These are phyloP conservation scores for Euphorbia peplus DNA, from an alignment of 345 rosid species.

Conservation along the genomic window DNA sequence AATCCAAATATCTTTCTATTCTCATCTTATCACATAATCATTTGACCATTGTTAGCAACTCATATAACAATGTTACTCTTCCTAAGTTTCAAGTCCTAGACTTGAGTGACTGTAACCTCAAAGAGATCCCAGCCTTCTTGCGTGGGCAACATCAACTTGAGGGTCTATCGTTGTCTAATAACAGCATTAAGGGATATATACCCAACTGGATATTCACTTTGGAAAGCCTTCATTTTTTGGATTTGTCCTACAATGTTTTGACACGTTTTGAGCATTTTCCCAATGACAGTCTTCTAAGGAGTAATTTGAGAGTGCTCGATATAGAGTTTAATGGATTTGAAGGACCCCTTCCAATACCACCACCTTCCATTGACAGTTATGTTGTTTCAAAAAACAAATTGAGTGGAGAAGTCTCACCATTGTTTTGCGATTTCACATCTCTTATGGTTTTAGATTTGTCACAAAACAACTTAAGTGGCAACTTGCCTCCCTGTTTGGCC, in stretches of 20 bases:
- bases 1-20: neutral
- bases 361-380: accelerated
- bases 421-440: slow-evolving; percentile 14
- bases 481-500: slow-evolving; percentile 4
- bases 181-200: slow-evolving; percentile 5
- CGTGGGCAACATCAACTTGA: neutral
- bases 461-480: slow-evolving; percentile 9
- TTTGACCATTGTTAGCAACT: neutral
- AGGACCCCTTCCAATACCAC: slow-evolving; percentile 20
- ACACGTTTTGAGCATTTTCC: slow-evolving; percentile 15
- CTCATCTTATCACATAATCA: slow-evolving; percentile 12
- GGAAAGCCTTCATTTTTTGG: accelerated
- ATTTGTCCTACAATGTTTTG: slow-evolving; percentile 18
- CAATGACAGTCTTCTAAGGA: neutral
- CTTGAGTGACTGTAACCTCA: slow-evolving; percentile 18
- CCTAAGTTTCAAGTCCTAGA: neutral
- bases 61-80: neutral
- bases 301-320: accelerated
- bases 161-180: slow-evolving; percentile 1
- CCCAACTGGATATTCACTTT: slow-evolving; percentile 1
- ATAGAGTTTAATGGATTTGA: slow-evolving; percentile 12
- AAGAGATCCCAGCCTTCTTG: slow-evolving; percentile 21
- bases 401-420: slow-evolving; percentile 8
- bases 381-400: slow-evolving; percentile 18
- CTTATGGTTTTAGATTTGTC: slow-evolving; percentile 14